Base-by-base conservation (phyloP, 2,329 filamentous ascomycete species). In the Podosphaera fusca region DNA sequence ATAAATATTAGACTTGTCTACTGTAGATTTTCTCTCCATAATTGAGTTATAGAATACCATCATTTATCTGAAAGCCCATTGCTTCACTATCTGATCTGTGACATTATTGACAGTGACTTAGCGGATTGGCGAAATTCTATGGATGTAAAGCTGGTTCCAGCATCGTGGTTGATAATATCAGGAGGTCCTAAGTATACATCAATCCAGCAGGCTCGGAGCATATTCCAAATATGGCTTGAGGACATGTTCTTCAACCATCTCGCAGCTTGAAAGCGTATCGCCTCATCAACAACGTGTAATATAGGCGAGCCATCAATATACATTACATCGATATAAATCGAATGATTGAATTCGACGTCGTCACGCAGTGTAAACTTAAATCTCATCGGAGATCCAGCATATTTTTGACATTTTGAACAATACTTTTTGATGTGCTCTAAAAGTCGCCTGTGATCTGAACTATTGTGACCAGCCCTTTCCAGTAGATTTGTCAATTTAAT, bases 71-170 rank as follows among this genome's bases (percentile, higher is more conserved):
- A n/a, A n/a, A n/a, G n/a, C n/a, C n/a, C n/a, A n/a, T n/a, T n/a
- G n/a, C n/a, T n/a, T n/a, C n/a, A n/a, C n/a, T n/a, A n/a, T n/a
- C 14, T 42, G 38, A 14, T 7, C 38, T 14, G 14, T 7, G n/a
- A n/a, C 38, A n/a, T n/a, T n/a, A 40, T 58, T 56, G 6, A 33
- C 56, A 33, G 56, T 34, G 21, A 21, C 21, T 21, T 21, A 29
- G 38, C 46, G 8, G 7, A 29, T 42, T 56, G 46, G 8, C 36
- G 40, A 36, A 59, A 58, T 55, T 58, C 49, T 21, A 46, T 47
- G 38, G 33, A 57, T n/a, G 51, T 31, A 50, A 59, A 59, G 31
- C 55, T 59, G 29, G 47, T 51, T 40, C 51, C 51, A 30, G 42
- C 55, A 36, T 56, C 42, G 38, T 21, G 21, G 21, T 21, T 21